Base-by-base conservation (phyloP, 345 rosid species). In the Raphanus sativus region DNA sequence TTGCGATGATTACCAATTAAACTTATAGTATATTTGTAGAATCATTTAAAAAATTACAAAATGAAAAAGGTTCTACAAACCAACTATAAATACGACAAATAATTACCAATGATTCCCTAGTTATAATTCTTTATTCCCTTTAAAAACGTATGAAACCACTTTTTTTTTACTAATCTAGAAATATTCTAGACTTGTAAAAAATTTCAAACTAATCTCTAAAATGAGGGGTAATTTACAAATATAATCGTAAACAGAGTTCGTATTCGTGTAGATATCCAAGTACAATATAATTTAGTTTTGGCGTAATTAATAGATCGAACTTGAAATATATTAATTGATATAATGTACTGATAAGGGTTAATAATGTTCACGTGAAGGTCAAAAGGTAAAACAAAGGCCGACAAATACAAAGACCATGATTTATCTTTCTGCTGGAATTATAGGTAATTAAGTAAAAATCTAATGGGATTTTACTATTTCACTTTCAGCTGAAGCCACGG, bases 361-460 rank as follows among this genome's bases (percentile, higher is more conserved):
- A 71, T 65, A 32, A 65, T 64, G 36, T 24, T 70, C n/a, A 71
- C 60, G 29, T 25, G 62, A 71, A 56, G 73, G 77, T 71, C 54
- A 71, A 71, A 71, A 71, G 77, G 40, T 42, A 3, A 45, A 72
- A 17, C 29, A 59, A 42, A 56, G 36, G 62, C 72, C 72, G 77
- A 78, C 80, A 70, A 2, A 77, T 8, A 15, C 36, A 16, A 61
- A 34, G 13, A 25, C 25, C 21, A 9, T 42, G 11, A 62, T 10
- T 40, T 8, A 9, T 42, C 52, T 71, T 77, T 71, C 13, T 42
- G 10, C 13, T 42, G 10, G 10, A 26, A 70, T 1, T 16, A 1
- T 24, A 24, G 50, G 65, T 65, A 34, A 48, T 61, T 30, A 77
- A 45, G n/a, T 32, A 59, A 11, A 75, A 2, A 10, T 45, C 55